Conservation (phyloP, 1,284 basidiomycete species). For the Ceratobasidium theobromae region DNA sequence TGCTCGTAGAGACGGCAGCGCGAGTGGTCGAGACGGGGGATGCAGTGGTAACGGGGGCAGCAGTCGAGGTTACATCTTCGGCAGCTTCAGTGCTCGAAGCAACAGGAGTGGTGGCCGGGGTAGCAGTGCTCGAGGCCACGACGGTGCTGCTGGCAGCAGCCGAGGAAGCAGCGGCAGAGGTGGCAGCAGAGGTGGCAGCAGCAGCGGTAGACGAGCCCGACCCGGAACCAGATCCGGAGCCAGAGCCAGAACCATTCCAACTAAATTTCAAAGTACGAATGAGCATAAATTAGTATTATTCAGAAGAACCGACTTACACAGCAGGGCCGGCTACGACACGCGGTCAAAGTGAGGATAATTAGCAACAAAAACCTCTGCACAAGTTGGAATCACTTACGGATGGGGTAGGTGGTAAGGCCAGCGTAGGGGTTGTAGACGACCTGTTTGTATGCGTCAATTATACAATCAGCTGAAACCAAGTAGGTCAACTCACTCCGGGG, state of each 20-base stretch:
- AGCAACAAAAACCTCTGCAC: background rate
- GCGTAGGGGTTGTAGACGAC: conserved; percentile 48
- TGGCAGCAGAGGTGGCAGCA: background rate
- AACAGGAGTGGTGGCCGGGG: too few species aligned
- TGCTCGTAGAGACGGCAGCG: background rate
- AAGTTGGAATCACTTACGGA: conserved; percentile 31
- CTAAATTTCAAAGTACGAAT: too few species aligned
- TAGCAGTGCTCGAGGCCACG: conserved; percentile 3
- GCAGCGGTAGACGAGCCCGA: background rate
- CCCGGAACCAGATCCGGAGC: background rate
- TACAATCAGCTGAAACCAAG: too few species aligned
- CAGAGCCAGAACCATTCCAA: background rate
- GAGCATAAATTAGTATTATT: too few species aligned
- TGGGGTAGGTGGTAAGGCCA: conserved; percentile 35
- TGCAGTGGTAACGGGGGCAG: background rate
- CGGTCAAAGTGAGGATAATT: background rate
- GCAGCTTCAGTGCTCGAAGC: background rate
- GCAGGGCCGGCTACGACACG: background rate
- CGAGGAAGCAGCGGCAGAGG: background rate
- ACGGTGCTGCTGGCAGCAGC: conserved; percentile 5
- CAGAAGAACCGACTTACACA: too few species aligned
- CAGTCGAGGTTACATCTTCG: background rate
- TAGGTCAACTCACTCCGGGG: too few species aligned
- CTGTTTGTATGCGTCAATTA: too few species aligned
- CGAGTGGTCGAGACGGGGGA: background rate